Percentiles rank a stretch among this genome's conserved stretches.
Conservation (phyloP, 148 eudicot genomes). For the Amaranthus cruentus region DNA sequence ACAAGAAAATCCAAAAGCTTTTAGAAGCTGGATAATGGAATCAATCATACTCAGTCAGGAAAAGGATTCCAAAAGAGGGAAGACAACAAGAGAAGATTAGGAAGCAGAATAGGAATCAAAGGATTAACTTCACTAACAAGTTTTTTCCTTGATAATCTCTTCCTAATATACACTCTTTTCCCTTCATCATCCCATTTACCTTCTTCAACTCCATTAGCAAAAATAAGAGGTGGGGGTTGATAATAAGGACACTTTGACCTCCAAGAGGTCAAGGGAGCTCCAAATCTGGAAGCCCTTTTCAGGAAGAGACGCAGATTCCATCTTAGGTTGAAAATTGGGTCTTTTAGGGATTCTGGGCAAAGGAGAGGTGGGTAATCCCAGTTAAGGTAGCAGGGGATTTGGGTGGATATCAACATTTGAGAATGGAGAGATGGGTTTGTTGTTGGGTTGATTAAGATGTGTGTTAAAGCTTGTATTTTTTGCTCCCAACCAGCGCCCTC, state of each 20-base stretch:
- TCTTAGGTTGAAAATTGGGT: conserved; percentile 15
- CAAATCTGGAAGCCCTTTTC: conserved; percentile 52
- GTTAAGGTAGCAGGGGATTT: conserved; percentile 68
- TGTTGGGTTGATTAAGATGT: conserved; percentile 74
- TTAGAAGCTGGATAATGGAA: too few species aligned
- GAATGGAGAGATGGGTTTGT: conserved; percentile 68
- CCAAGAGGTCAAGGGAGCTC: conserved; percentile 64
- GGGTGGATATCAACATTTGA: conserved; percentile 65
- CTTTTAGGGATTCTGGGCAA: conserved; percentile 19
- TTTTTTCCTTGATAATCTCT: conserved; percentile 36
- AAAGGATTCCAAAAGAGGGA: conserved; percentile 41
- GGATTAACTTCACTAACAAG: conserved; percentile 42
- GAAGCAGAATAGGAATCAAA: conserved; percentile 58
- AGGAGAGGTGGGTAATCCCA: conserved; percentile 85
- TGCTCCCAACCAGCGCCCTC: conserved; percentile 74
- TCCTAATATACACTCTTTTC: conserved; percentile 47
- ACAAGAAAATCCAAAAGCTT: background rate
- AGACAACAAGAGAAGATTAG: conserved; percentile 37
- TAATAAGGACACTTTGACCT: conserved; percentile 82
- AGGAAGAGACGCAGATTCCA: conserved; percentile 60
- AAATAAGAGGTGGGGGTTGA: conserved; percentile 59
- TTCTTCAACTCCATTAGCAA: conserved; percentile 76
- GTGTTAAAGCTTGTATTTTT: conserved; percentile 57
- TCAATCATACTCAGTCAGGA: conserved; percentile 32
- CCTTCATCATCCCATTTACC: conserved; percentile 63